These are phyloP conservation scores for Neurospora discreta DNA, from an alignment of 495 filamentous ascomycete species.

Conservation along the genomic window DNA sequence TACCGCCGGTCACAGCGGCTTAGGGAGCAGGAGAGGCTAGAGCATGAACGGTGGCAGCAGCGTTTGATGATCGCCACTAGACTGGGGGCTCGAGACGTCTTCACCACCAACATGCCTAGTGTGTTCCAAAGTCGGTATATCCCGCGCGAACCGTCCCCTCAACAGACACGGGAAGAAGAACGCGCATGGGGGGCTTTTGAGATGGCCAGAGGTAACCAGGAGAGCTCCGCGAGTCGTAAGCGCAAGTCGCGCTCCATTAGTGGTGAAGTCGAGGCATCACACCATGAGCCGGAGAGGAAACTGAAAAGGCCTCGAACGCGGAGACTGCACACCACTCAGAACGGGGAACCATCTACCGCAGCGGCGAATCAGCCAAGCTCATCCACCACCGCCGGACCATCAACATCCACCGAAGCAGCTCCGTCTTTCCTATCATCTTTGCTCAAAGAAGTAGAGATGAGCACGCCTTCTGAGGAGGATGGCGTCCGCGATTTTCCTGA, in stretches of 20 bases:
- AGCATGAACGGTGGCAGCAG: conserved; percentile 65
- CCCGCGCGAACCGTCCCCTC: conserved; percentile 32
- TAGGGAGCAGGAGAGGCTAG: conserved; percentile 51
- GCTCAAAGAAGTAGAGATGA: conserved; percentile 75
- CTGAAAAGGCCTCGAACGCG: conserved; percentile 74
- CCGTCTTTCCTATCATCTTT: conserved; percentile 69
- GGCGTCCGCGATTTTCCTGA: conserved; percentile 41
- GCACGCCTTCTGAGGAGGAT: conserved; percentile 44
- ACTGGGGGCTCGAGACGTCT: conserved; percentile 56
- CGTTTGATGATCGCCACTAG: conserved; percentile 68
- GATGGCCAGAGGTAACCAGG: conserved; percentile 56
- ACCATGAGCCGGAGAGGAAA: conserved; percentile 56
- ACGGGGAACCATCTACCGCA: conserved; percentile 27
- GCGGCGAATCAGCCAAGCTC: conserved; percentile 5
- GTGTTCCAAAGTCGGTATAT: conserved; percentile 5
- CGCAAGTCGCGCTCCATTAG: conserved; percentile 64
- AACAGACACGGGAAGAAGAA: conserved; percentile 67
- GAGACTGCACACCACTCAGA: conserved; percentile 22
- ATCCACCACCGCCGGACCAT: conserved; percentile 7
- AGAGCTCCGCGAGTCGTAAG: conserved; percentile 45
- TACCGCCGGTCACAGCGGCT: conserved; percentile 42
- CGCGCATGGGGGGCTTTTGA: conserved; percentile 86
- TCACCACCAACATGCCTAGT: conserved; percentile 47
- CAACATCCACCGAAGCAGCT: conserved; percentile 28
- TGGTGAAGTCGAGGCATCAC: conserved; percentile 49